These are phyloP conservation scores for Trapa bicornis DNA, from an alignment of 345 rosid species.

Conservation along the genomic window DNA sequence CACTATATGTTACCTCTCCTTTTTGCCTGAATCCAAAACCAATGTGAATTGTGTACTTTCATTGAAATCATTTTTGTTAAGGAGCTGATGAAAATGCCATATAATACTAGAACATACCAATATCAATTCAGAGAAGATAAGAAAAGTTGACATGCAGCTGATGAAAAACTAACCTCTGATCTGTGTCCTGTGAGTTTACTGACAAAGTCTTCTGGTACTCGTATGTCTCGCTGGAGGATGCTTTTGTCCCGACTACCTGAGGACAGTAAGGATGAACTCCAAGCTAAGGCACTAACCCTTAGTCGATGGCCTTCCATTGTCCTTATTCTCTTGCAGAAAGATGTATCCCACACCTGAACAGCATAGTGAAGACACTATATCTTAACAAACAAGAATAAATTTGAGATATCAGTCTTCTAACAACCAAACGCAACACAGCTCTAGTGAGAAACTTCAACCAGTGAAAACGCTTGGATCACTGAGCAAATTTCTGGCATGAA, in stretches of 20 bases:
- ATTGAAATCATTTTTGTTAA: too few species aligned
- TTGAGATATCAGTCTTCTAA: not conserved
- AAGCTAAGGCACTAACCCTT: slow-evolving; percentile 88
- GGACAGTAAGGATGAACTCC: slow-evolving; percentile 79
- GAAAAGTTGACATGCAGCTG: not conserved
- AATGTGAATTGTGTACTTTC: too few species aligned
- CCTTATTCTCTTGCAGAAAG: slow-evolving; percentile 65
- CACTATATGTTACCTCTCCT: not conserved
- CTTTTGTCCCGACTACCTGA: slow-evolving; percentile 96
- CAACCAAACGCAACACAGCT: not conserved
- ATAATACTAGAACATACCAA: not conserved
- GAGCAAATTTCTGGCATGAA: not conserved
- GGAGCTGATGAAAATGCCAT: not conserved
- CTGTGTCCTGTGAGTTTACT: slow-evolving; percentile 91
- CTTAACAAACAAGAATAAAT: not conserved
- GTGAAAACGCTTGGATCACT: not conserved
- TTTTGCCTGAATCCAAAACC: too few species aligned
- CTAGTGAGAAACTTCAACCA: not conserved
- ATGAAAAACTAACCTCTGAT: slow-evolving; percentile 52
- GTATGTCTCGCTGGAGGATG: slow-evolving; percentile 80
- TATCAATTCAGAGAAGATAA: not conserved
- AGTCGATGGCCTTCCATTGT: slow-evolving; percentile 94
- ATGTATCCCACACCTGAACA: slow-evolving; percentile 82
- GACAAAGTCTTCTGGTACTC: slow-evolving; percentile 64
- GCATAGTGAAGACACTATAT: slow-evolving; percentile 1